Evolutionary conservation across 2,329 filamentous ascomycete genomes (phyloP).

Genomic region (Claviceps africana): DNA sequence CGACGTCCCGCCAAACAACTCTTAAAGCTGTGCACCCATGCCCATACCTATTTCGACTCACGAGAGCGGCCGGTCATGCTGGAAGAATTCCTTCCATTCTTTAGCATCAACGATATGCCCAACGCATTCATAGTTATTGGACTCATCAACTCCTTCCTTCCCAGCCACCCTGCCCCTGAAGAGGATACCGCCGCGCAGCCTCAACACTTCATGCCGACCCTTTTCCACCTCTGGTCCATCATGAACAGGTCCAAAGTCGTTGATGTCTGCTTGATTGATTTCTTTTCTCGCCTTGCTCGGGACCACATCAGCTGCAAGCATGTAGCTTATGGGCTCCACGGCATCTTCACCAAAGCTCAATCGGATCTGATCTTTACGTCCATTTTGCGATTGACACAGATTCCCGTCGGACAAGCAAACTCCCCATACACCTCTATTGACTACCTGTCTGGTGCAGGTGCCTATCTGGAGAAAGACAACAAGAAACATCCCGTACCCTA

Average conservation of each 20-base stretch:
- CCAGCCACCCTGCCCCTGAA: conserved; percentile 63
- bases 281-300: conserved; percentile 73
- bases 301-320: conserved; percentile 66
- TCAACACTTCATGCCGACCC: conserved; percentile 76
- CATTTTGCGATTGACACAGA: conserved; percentile 77
- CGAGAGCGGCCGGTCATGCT: conserved; percentile 69
- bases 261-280: conserved; percentile 77
- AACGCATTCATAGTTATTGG: conserved; percentile 89
- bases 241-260: conserved; percentile 79
- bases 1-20: conserved; percentile 49
- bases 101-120: conserved; percentile 84
- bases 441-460: conserved; percentile 64
- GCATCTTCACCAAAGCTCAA: conserved; percentile 85
- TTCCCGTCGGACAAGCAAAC: conserved; percentile 88
- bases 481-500: conserved; percentile 88
- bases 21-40: conserved; percentile 79
- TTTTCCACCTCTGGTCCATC: conserved; percentile 94
- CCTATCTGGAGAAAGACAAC: conserved; percentile 81
- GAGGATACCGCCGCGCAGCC: conserved; percentile 66
- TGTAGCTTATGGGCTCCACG: conserved; percentile 70
- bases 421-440: conserved; percentile 85
- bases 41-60: conserved; percentile 86
- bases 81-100: conserved; percentile 70
- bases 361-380: conserved; percentile 88
- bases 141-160: conserved; percentile 73